These are phyloP conservation scores for Kwoniella botswanensis DNA, from an alignment of 768 basidiomycete species.

Conservation along the genomic window DNA sequence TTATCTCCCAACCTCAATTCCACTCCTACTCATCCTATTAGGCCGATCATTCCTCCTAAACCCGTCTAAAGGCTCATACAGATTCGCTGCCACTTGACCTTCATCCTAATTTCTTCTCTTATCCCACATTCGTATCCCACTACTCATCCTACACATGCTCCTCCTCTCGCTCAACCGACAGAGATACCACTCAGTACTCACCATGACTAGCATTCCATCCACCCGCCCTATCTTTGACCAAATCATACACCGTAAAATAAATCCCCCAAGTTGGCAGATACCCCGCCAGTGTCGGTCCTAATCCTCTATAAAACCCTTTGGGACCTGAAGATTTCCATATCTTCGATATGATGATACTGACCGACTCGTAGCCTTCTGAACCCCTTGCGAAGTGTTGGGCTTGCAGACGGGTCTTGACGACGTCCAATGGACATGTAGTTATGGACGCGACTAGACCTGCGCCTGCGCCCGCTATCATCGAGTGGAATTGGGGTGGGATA, in stretches of 20 bases:
- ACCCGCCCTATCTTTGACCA: constrained; percentile 83
- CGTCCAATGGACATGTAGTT: constrained; percentile 95
- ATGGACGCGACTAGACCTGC: constrained; percentile 91
- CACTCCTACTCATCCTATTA: no score
- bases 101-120: no score
- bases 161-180: not conserved
- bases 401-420: constrained; percentile 95
- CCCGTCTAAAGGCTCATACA: no score
- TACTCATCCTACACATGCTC: not conserved
- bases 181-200: constrained; percentile 20
- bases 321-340: constrained; percentile 74
- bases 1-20: no score
- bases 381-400: constrained; percentile 80
- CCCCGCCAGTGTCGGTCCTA: constrained; percentile 93
- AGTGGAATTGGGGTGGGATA: constrained; percentile 54
- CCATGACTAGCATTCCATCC: constrained; percentile 64
- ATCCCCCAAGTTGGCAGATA: constrained; percentile 99
- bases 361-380: constrained; percentile 75
- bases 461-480: constrained; percentile 79
- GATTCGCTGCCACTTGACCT: no score
- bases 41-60: no score
- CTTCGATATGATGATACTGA: constrained; percentile 66
- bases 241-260: constrained; percentile 97
- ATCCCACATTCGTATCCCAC: no score
- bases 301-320: constrained; percentile 91